Evolutionary conservation across 768 basidiomycete species (phyloP).

Genomic region (Pleurotus citrinopileatus): DNA sequence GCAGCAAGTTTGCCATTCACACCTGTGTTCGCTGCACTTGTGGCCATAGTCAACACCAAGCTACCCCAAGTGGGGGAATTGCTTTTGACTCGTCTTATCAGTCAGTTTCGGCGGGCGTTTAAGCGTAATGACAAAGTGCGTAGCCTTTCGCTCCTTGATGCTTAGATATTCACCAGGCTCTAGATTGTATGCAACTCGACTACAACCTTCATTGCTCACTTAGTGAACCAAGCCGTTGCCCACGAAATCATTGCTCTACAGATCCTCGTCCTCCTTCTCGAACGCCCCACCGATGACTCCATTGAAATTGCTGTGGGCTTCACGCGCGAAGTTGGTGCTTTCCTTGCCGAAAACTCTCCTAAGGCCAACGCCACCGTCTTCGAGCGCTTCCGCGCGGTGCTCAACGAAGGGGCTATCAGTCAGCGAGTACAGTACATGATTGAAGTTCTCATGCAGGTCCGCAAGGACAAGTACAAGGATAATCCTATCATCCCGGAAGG

Average conservation of each 20-base stretch:
- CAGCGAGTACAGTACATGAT: slow-evolving; percentile 99
- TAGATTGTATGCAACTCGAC: slow-evolving; percentile 93
- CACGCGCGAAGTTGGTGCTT: slow-evolving; percentile 96
- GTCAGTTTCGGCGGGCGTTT: slow-evolving; percentile 92
- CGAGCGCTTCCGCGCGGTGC: slow-evolving; percentile 94
- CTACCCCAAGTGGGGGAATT: slow-evolving; percentile 95
- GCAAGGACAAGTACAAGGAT: slow-evolving; percentile 99
- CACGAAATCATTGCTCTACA: slow-evolving; percentile 94
- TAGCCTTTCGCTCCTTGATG: slow-evolving; percentile 9
- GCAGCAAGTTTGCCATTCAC: slow-evolving; percentile 96
- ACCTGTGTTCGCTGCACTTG: slow-evolving; percentile 92
- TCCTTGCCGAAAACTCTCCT: slow-evolving; percentile 88
- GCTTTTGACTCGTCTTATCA: slow-evolving; percentile 82
- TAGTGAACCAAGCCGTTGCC: slow-evolving; percentile 91
- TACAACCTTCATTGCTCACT: slow-evolving; percentile 86
- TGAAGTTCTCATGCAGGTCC: slow-evolving; percentile 97
- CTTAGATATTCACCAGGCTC: background rate
- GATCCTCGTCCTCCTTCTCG: slow-evolving; percentile 92
- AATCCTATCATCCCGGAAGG: slow-evolving; percentile 95
- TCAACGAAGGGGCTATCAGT: slow-evolving; percentile 93
- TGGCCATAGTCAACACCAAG: slow-evolving; percentile 95
- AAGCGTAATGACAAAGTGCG: slow-evolving; percentile 96
- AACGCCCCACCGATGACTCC: slow-evolving; percentile 94
- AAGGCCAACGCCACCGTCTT: slow-evolving; percentile 94
- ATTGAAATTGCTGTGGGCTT: slow-evolving; percentile 99